Conservation (phyloP, 441 rosid genomes). For the Mallotus repandus region DNA sequence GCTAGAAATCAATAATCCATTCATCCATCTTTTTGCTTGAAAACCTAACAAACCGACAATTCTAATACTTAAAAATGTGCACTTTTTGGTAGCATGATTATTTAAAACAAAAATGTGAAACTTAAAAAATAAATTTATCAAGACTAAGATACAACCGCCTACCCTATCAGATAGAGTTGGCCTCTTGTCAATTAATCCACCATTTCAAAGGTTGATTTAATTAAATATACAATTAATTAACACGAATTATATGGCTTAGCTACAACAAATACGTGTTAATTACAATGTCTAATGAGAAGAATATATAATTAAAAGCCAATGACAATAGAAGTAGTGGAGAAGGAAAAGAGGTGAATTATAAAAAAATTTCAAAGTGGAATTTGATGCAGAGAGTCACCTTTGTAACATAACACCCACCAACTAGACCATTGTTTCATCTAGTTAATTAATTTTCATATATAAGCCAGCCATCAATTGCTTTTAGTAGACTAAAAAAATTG, state of each 20-base stretch:
- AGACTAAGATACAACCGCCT: constrained; percentile 15
- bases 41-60: constrained; percentile 21
- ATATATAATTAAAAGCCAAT: not conserved
- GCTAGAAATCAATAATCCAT: not conserved
- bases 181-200: constrained; percentile 5
- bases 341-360: not conserved
- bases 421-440: constrained; percentile 3
- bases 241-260: constrained; percentile 7
- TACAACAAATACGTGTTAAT: not conserved
- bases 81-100: constrained; percentile 7
- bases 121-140: not conserved
- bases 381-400: constrained; percentile 20
- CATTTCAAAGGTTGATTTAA: not conserved
- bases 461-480: not conserved
- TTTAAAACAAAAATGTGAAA: not conserved
- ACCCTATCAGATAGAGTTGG: constrained; percentile 7
- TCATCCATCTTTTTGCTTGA: constrained; percentile 3
- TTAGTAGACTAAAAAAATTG: too few species aligned
- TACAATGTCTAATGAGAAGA: not conserved
- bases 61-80: constrained; percentile 10
- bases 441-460: not conserved
- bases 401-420: constrained; percentile 12
- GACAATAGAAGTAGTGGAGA: not conserved
- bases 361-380: constrained; percentile 22
- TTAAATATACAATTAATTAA: not conserved